phyloP scores from a whole-genome alignment of 192 early-diverging fungal genomes.

The Linnemannia exigua region DNA sequence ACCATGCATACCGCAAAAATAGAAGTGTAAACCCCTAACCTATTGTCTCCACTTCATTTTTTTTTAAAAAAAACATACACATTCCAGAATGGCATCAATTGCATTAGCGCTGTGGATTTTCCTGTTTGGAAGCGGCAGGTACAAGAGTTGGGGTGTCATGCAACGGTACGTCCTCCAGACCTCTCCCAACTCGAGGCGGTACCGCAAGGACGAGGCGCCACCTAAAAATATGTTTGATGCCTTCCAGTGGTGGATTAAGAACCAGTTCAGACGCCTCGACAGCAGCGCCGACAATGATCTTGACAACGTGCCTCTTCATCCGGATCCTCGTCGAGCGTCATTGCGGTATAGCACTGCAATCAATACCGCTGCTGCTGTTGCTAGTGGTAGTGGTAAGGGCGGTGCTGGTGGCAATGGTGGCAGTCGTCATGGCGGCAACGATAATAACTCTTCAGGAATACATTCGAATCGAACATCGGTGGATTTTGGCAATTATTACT shows the following conservation, averaged over 20 bases:
- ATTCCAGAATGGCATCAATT: constrained; percentile 45
- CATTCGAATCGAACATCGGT: constrained; percentile 7
- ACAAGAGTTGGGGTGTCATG: constrained; percentile 58
- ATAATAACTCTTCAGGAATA: background rate
- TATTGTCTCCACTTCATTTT: background rate
- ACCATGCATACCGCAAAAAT: background rate
- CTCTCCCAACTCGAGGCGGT: constrained; percentile 39
- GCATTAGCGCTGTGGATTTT: constrained; percentile 50
- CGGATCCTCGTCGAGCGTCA: constrained; percentile 18
- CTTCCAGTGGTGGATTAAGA: constrained; percentile 1
- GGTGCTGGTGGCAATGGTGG: no score
- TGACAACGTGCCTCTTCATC: constrained; percentile 25
- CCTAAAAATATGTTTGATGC: constrained; percentile 1
- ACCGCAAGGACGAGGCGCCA: background rate
- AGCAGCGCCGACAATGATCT: constrained; percentile 31
- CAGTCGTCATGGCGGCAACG: background rate
- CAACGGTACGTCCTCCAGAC: constrained; percentile 52
- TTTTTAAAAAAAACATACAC: background rate
- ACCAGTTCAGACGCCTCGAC: constrained; percentile 16
- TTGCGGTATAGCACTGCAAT: constrained; percentile 21
- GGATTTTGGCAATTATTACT: constrained; percentile 39
- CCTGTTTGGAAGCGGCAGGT: constrained; percentile 54
- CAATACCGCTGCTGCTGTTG: constrained; percentile 1
- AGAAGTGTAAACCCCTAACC: background rate
- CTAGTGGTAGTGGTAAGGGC: background rate